Percentiles rank a stretch among this genome's conserved stretches.
Conservation (phyloP, 108 stramenopile species). For the Craspedostauros australis region DNA sequence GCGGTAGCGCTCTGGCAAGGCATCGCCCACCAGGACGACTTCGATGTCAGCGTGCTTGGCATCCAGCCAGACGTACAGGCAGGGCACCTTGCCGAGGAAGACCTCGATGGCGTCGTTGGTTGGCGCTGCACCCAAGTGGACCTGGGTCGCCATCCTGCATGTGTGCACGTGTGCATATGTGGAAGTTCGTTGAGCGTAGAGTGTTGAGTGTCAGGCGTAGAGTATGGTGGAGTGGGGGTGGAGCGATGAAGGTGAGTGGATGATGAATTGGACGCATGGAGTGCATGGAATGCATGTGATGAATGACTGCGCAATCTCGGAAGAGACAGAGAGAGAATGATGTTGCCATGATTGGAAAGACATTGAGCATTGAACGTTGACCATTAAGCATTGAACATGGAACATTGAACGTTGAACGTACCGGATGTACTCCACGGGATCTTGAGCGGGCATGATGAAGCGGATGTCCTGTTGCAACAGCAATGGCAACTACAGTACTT, state of each 20-base stretch:
- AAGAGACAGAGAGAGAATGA: no score
- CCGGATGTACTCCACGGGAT: constrained; percentile 36
- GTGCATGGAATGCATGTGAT: no score
- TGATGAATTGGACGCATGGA: no score
- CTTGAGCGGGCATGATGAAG: no score
- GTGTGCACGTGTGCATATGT: no score
- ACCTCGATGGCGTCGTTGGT: constrained; percentile 30
- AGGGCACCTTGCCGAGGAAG: constrained; percentile 23
- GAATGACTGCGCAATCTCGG: no score
- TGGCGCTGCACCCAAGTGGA: constrained; percentile 25
- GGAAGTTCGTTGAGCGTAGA: no score
- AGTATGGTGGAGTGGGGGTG: no score
- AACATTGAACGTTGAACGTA: background rate
- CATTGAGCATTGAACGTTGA: background rate
- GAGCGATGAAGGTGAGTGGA: no score
- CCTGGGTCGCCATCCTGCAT: constrained; percentile 21
- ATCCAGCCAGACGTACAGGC: constrained; percentile 27
- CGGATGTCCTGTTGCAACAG: no score
- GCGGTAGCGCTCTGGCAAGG: constrained; percentile 20
- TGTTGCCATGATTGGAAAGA: background rate
- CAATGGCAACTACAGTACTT: no score
- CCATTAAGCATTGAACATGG: background rate
- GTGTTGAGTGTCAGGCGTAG: no score
- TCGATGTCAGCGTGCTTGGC: constrained; percentile 1
- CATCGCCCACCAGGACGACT: constrained; percentile 16